A percentile compares a stretch with the other conserved stretches of the same genome.
These are phyloP conservation scores for Sporisorium iseilematis-ciliati DNA, from an alignment of 1,284 basidiomycete genomes.

Conservation along the genomic window DNA sequence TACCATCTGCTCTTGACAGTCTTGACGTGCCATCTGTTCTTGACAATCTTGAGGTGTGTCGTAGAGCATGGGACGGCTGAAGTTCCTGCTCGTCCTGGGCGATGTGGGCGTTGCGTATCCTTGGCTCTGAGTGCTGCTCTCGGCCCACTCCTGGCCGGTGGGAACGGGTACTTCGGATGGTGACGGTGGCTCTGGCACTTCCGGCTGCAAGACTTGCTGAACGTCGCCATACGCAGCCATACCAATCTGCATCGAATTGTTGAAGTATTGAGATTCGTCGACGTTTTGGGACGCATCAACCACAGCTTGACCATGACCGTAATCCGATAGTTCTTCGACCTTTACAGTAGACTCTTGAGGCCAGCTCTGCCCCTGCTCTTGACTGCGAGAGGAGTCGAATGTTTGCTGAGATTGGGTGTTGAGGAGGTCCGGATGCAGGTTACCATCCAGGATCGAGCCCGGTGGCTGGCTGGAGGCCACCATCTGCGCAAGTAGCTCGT, in stretches of 20 bases:
- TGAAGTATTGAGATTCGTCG: no score
- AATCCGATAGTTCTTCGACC: not conserved
- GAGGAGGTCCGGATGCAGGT: not conserved
- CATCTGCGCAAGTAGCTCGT: conserved; percentile 27
- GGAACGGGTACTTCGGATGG: not conserved
- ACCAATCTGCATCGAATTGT: not conserved
- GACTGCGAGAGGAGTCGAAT: not conserved
- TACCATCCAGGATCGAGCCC: not conserved
- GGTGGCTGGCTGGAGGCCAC: not conserved
- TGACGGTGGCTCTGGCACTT: not conserved
- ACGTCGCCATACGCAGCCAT: not conserved
- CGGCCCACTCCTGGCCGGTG: not conserved
- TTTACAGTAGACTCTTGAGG: not conserved
- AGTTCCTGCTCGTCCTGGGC: conserved; percentile 1
- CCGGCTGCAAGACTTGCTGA: not conserved
- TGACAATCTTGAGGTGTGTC: not conserved
- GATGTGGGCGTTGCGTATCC: not conserved
- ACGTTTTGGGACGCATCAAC: no score
- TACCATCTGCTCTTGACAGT: not conserved
- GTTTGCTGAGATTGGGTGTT: not conserved
- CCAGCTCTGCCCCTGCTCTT: not conserved
- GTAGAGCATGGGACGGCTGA: conserved; percentile 3
- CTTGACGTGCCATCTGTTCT: not conserved
- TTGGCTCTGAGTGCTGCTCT: not conserved
- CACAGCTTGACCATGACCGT: no score